Percentiles rank a stretch among this genome's conserved stretches.
These are phyloP conservation scores for Colletotrichum magnum DNA, from an alignment of 2,329 filamentous ascomycete genomes.

Conservation along the genomic window DNA sequence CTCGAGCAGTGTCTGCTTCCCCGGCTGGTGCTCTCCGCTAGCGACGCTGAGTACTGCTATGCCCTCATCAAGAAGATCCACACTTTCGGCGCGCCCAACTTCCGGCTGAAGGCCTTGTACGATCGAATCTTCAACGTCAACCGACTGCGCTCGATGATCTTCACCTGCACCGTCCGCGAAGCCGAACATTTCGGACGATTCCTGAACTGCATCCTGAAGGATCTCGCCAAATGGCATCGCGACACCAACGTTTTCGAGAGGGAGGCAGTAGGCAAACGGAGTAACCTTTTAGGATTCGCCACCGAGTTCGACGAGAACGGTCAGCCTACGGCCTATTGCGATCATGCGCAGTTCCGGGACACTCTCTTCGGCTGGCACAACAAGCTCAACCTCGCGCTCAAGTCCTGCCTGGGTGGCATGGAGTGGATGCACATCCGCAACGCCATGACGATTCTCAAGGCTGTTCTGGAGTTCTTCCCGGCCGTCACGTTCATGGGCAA, in stretches of 20 bases:
- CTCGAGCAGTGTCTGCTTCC: constrained; percentile 95
- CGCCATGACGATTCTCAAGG: constrained; percentile 89
- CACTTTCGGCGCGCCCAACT: constrained; percentile 85
- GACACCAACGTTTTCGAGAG: constrained; percentile 76
- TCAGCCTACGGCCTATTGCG: constrained; percentile 79
- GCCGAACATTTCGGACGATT: constrained; percentile 95
- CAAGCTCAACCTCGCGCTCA: constrained; percentile 83
- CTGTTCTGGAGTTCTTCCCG: constrained; percentile 86
- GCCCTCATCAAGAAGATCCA: constrained; percentile 91
- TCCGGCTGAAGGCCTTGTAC: constrained; percentile 87
- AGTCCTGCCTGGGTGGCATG: constrained; percentile 82
- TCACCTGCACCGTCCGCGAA: constrained; percentile 90
- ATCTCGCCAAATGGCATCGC: constrained; percentile 86
- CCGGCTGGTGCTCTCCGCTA: constrained; percentile 83
- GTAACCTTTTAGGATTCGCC: constrained; percentile 80
- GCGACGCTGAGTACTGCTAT: constrained; percentile 91
- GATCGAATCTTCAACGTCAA: constrained; percentile 89
- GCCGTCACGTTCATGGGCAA: constrained; percentile 89
- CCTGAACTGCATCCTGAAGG: constrained; percentile 83
- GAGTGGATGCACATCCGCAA: constrained; percentile 99
- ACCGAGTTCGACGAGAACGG: constrained; percentile 79
- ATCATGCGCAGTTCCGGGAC: constrained; percentile 89
- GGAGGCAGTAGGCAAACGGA: constrained; percentile 75
- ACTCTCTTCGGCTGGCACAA: constrained; percentile 93
- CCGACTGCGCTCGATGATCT: constrained; percentile 85